A percentile compares a stretch with the other conserved stretches of the same genome.
Evolutionary conservation across 1,139 yeast species (phyloP).

Genomic region (Kodamaea anthophila): DNA sequence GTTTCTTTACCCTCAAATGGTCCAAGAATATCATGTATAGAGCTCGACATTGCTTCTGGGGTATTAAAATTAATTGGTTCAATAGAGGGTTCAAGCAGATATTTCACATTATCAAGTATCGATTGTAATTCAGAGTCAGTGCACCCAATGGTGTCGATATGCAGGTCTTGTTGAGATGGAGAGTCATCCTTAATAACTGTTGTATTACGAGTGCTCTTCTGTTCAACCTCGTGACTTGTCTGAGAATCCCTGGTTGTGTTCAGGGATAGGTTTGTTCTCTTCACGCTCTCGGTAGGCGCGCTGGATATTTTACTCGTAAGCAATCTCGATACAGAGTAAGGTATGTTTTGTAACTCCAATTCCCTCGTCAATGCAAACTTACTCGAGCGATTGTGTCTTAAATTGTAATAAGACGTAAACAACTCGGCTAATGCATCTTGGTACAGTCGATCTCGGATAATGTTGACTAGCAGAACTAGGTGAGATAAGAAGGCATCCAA

Average conservation of each 20-base stretch:
- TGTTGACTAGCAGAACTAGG: slow-evolving; percentile 14
- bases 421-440: slow-evolving; percentile 16
- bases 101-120: slow-evolving; percentile 15
- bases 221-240: not conserved
- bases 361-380: slow-evolving; percentile 46
- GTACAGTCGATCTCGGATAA: not conserved
- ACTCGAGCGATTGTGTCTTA: slow-evolving; percentile 22
- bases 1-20: slow-evolving; percentile 77
- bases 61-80: slow-evolving; percentile 13
- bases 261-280: no score
- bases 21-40: slow-evolving; percentile 16
- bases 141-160: no score
- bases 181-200: no score
- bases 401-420: slow-evolving; percentile 23
- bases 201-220: not conserved
- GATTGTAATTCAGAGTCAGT: slow-evolving; percentile 8
- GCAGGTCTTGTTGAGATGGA: no score
- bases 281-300: not conserved
- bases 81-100: slow-evolving; percentile 22
- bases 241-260: not conserved
- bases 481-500: slow-evolving; percentile 23
- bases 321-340: slow-evolving; percentile 8
- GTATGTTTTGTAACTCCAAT: slow-evolving; percentile 35
- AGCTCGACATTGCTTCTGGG: slow-evolving; percentile 14
- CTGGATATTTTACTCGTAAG: slow-evolving; percentile 5